These are phyloP conservation scores for Myxozyma sirexii DNA, from an alignment of 805 yeast species.

Conservation along the genomic window DNA sequence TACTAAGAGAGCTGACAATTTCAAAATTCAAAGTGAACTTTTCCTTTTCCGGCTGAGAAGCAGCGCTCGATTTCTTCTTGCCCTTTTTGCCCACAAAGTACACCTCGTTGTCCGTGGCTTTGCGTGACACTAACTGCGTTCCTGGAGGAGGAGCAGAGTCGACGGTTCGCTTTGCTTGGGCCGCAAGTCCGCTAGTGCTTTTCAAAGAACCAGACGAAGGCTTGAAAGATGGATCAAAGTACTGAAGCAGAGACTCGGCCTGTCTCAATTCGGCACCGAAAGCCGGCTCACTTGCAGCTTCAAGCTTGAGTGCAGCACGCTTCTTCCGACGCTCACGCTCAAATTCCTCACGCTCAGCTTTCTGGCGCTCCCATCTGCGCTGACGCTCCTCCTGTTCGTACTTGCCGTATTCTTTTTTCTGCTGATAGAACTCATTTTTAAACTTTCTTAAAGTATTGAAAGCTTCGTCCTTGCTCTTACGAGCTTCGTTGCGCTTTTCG, in stretches of 20 bases:
- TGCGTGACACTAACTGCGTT: slow-evolving; percentile 60
- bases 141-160: slow-evolving; percentile 44
- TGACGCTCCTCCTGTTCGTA: slow-evolving; percentile 70
- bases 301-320: slow-evolving; percentile 70
- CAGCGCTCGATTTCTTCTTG: slow-evolving; percentile 34
- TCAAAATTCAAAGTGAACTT: slow-evolving; percentile 79
- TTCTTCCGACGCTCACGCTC: slow-evolving; percentile 51
- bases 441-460: slow-evolving; percentile 63
- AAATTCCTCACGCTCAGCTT: slow-evolving; percentile 56
- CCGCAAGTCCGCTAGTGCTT: slow-evolving; percentile 18
- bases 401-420: slow-evolving; percentile 65
- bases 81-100: slow-evolving; percentile 52
- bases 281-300: slow-evolving; percentile 76
- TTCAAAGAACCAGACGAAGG: slow-evolving; percentile 42
- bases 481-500: slow-evolving; percentile 66
- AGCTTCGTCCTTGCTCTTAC: slow-evolving; percentile 67
- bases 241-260: slow-evolving; percentile 69
- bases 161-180: slow-evolving; percentile 35
- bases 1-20: slow-evolving; percentile 72
- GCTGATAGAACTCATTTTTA: slow-evolving; percentile 73
- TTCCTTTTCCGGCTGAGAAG: slow-evolving; percentile 32
- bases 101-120: slow-evolving; percentile 61
- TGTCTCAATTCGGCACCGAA: slow-evolving; percentile 75
- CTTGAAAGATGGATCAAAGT: slow-evolving; percentile 79
- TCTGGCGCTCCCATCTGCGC: slow-evolving; percentile 57